Base-by-base conservation (phyloP, 441 rosid species). In the Erodium moschatum region DNA sequence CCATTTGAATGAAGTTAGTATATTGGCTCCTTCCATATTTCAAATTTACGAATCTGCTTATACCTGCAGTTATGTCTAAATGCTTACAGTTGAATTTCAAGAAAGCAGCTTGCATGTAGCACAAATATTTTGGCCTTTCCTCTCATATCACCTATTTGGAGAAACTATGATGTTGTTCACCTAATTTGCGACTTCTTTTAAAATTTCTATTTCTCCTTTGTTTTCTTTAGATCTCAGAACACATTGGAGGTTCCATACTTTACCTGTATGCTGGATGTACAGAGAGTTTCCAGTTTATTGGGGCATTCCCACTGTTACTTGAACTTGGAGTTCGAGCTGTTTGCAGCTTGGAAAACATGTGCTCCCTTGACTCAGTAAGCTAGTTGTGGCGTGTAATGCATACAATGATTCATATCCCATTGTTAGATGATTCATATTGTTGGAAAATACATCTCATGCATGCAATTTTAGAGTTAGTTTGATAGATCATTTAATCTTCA, bases 241-340 rank as follows among this genome's bases (percentile, higher is more conserved):
- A 85, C 73, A 63, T 90, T 5, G 81, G 84, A 74, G 92, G 81
- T 71, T 81, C 96, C 33, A 75, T 87, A 46, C 72, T 93, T 50
- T 93, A 93, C 75, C 77, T 90, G 4, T 97, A 93, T 81, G 85
- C 91, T 60, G 98, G 97, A 12, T 93, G 96, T 77, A 84, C 96
- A 1, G 98, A 93, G 77, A 84, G 98, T 72, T 93, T 93, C 76
- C 96, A 90, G 68, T 76, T 80, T 74, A 79, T 82, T 19, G 98
- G 98, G 81, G 96, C 91, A 3, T 90, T 87, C 72, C 89, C 97
- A 64, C 44, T 79, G 71, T 73, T 89, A 52, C 77, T 93, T 77
- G 84, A 86, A n/a, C 86, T 81, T 13, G 96, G 96, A 69, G 90
- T 75, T 9, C 82, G 85, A 6, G 78, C 93, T 1, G 81, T 93